Evolutionary conservation across 2,329 filamentous ascomycete species (phyloP).

Genomic region (Trichoderma guizhouense): DNA sequence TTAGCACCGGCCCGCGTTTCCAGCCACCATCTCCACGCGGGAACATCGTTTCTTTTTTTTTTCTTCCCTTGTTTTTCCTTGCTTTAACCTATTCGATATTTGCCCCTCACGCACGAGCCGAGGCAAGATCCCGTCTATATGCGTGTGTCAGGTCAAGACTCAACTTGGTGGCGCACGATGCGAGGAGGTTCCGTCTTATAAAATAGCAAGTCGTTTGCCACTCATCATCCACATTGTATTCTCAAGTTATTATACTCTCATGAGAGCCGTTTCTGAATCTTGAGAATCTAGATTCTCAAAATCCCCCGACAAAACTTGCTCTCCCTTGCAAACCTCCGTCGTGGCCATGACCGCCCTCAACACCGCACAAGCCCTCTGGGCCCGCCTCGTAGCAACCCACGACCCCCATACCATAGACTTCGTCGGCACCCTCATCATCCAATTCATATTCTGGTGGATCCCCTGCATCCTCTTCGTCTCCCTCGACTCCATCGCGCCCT

Average conservation of each 20-base stretch:
- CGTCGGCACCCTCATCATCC: conserved; percentile 38
- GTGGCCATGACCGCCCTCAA: neutral
- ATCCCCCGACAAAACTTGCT: neutral
- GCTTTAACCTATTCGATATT: neutral
- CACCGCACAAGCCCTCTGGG: conserved; percentile 22
- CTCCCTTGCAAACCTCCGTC: too few relatives aligned
- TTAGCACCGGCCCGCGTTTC: neutral
- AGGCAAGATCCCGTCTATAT: neutral
- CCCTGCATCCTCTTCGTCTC: conserved; percentile 41
- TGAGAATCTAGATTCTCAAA: neutral
- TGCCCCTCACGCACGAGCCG: conserved; percentile 14
- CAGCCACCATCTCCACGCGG: neutral
- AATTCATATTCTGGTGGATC: conserved; percentile 46
- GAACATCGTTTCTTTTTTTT: neutral
- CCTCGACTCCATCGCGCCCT: conserved; percentile 43
- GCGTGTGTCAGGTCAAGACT: neutral
- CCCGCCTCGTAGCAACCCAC: conserved; percentile 25
- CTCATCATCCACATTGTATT: neutral
- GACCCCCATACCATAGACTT: conserved; percentile 38
- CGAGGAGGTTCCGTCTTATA: neutral
- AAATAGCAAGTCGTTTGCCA: neutral
- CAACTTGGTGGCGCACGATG: neutral
- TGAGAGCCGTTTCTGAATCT: neutral
- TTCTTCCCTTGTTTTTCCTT: neutral
- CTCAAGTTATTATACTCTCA: neutral